phyloP scores from a whole-genome alignment of 2,329 filamentous ascomycete species.

The Fusarium metavorans region DNA sequence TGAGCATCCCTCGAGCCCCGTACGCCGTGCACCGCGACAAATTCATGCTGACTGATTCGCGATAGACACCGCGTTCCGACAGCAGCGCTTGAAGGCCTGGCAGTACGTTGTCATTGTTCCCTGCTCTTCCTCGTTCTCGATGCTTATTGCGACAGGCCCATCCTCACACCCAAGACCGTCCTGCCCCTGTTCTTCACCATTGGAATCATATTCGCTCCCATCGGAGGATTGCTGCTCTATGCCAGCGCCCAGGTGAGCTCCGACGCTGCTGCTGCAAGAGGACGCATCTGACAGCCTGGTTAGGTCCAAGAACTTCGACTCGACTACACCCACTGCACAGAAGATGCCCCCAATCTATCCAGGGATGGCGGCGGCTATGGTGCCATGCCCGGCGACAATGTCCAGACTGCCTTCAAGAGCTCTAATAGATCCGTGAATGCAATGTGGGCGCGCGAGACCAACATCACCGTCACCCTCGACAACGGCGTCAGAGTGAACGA shows the following conservation, averaged over 20 bases:
- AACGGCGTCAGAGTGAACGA: conserved; percentile 49
- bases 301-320: conserved; percentile 92
- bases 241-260: conserved; percentile 79
- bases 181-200: conserved; percentile 91
- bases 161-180: conserved; percentile 94
- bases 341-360: conserved; percentile 61
- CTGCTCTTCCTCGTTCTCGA: conserved; percentile 11
- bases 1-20: conserved; percentile 57
- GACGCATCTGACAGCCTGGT: conserved; percentile 18
- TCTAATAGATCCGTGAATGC: conserved; percentile 55
- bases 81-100: conserved; percentile 98
- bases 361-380: conserved; percentile 50
- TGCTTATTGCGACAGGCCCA: conserved; percentile 74
- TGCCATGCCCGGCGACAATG: conserved; percentile 67
- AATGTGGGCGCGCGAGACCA: conserved; percentile 57
- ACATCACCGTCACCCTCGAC: conserved; percentile 51
- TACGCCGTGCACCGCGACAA: conserved; percentile 11
- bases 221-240: conserved; percentile 87
- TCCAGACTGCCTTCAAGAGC: conserved; percentile 79
- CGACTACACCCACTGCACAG: conserved; percentile 86
- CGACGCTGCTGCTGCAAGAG: not conserved
- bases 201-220: conserved; percentile 92
- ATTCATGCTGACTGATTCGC: conserved; percentile 32
- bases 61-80: conserved; percentile 93
- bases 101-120: conserved; percentile 71